Percentiles rank a stretch among this genome's conserved stretches.
phyloP scores from a whole-genome alignment of 106 monocot species.

The Allium sativum region DNA sequence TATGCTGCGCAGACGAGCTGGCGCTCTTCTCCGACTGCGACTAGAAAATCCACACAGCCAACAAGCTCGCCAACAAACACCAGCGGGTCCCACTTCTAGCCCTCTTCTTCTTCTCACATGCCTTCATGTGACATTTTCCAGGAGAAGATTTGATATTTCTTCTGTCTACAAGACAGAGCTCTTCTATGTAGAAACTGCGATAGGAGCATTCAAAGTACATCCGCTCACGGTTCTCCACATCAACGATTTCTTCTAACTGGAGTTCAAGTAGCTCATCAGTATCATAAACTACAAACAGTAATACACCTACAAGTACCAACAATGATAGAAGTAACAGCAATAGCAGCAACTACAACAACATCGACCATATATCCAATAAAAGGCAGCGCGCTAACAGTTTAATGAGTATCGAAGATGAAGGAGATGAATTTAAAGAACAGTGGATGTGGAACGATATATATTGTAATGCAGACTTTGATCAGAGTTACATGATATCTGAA shows the following conservation, averaged over 20 bases:
- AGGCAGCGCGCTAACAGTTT: background rate
- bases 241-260: constrained; percentile 78
- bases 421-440: constrained; percentile 2
- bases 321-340: constrained; percentile 1
- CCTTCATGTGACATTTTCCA: constrained; percentile 50
- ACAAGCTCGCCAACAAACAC: constrained; percentile 82
- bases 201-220: constrained; percentile 51
- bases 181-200: constrained; percentile 80
- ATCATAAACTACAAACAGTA: constrained; percentile 4
- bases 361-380: background rate
- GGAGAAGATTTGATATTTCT: constrained; percentile 50
- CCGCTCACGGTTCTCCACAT: constrained; percentile 46
- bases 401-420: background rate
- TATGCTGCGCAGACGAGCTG: constrained; percentile 94
- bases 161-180: constrained; percentile 83
- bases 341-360: constrained; percentile 1
- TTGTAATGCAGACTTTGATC: constrained; percentile 8
- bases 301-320: constrained; percentile 8
- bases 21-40: constrained; percentile 77
- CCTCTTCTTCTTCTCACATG: constrained; percentile 17
- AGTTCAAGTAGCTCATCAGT: constrained; percentile 59
- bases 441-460: constrained; percentile 37
- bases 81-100: constrained; percentile 48
- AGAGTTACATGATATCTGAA: constrained; percentile 8
- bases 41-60: constrained; percentile 64